Evolutionary conservation across 495 filamentous ascomycete species (phyloP), one percentile per base, ranked within the genome.

Genomic region (Filosporella fistucella): DNA sequence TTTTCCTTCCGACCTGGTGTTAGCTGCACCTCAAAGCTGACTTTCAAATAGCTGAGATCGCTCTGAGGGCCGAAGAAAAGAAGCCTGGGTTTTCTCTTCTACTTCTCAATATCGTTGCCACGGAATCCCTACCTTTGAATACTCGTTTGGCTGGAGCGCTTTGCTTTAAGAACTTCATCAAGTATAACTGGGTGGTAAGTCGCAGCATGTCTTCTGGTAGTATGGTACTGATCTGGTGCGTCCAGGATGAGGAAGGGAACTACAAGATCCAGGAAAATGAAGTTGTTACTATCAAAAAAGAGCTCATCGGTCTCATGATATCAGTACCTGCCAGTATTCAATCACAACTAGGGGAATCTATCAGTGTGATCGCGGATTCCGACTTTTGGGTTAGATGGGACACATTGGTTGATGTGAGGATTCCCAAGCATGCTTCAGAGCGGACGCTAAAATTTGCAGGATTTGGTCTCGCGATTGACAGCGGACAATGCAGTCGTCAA

Each of bases 161-260:
- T 37, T 94, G 82, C 70, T 97, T 99, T 77, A 99, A 99, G 70
- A 99, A 99, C 68, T 91, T 91, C 62, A 89, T 99, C 58, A 86
- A 83, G 67, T 77, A 85, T 54, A 93, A 88, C 73, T 97, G 89
- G 80, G 84, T 84, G 18, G 80, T 84, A 63, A 43, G 80, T 67
- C 23, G 20, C 17, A 40, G 2, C 1, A 36, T 4, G 6, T 34
- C n/a, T 26, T 18, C 36, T 55, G 21, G 52, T 25, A 14, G 2
- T 21, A 13, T 26, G 33, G 23, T 12, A 14, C 12, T 21, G 41
- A 18, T 44, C n/a, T 25, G 32, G 35, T 49, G 24, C 47, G 35
- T 40, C 34, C 51, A 82, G 76, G 89, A 97, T 65, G 91, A 95
- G 59, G 88, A 96, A 60, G 89, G 94, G 57, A 83, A 81, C 58